These are phyloP conservation scores for Diplodia sapinea DNA, from an alignment of 2,329 filamentous ascomycete species.

Conservation along the genomic window DNA sequence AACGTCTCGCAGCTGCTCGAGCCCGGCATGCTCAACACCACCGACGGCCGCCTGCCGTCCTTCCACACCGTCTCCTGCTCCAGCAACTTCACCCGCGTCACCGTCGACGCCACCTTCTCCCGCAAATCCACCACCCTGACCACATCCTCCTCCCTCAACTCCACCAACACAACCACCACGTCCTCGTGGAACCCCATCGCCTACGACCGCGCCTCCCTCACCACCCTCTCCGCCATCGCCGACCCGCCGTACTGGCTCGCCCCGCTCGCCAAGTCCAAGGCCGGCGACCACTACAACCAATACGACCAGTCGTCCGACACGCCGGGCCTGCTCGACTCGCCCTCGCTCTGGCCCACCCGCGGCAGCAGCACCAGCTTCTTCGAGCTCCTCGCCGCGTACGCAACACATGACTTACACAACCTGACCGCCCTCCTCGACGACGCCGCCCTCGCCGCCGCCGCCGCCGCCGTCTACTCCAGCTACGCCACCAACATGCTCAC, in stretches of 20 bases:
- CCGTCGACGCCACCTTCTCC: slow-evolving; percentile 19
- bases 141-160: neutral
- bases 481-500: slow-evolving; percentile 27
- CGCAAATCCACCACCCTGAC: neutral
- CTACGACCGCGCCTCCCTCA: slow-evolving; percentile 6
- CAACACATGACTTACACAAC: neutral
- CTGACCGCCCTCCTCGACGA: neutral
- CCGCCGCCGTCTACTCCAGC: neutral
- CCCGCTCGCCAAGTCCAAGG: slow-evolving; percentile 7
- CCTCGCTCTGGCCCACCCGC: slow-evolving; percentile 20
- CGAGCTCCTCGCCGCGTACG: slow-evolving; percentile 22
- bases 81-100: slow-evolving; percentile 22
- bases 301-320: slow-evolving; percentile 18
- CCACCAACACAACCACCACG: neutral
- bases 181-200: slow-evolving; percentile 22
- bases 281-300: slow-evolving; percentile 23
- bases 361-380: slow-evolving; percentile 25
- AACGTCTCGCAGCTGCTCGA: neutral
- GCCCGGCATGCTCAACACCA: slow-evolving; percentile 3
- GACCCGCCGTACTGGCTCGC: slow-evolving; percentile 17
- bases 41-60: neutral
- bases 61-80: slow-evolving; percentile 3
- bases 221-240: neutral
- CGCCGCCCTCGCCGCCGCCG: neutral
- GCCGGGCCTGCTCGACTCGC: slow-evolving; percentile 12